Base-by-base conservation (phyloP, 108 stramenopile genomes). In the Tribonema minus region DNA sequence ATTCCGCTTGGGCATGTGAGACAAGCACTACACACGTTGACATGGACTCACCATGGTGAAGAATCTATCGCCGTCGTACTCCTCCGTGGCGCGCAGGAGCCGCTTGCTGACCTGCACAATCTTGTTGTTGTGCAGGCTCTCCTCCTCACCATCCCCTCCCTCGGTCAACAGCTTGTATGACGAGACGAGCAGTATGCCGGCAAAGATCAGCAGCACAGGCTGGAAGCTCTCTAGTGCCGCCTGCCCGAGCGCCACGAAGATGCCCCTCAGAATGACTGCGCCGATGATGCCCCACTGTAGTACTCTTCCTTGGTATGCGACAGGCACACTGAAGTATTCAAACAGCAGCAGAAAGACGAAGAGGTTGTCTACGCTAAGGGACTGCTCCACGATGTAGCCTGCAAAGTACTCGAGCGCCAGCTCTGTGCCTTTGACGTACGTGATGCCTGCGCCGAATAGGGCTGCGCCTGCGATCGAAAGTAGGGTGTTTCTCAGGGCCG, bases 211-310 rank as follows among this genome's bases (percentile, higher is more conserved):
- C 25, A 93, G 74, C 6, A 81, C 58, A 70, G 70, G 71, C 64
- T 89, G 93, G 76, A 94, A 92, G 6, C 90, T 76, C 63, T 93
- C 67, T 62, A 97, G 66, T 1, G 91, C 92, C 31, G 88, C 92
- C 27, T 91, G 90, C 28, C 96, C 96, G 1, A 92, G 67, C 29
- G 90, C 91, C 72, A 97, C 96, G 92, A 97, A 93, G 38, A 92
- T 81, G 3, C 92, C 93, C 58, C 96, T 84, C 92, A 97, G 92
- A 0, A 92, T 85, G 67, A 96, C 82, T 23, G 95, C 93, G 1
- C 85, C 85, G 9, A 81, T 67, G 64, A 85, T 85, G 25, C 85
- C 85, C 75, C 75, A 76, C 26, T 64, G 67, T 26, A 76, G 58
- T n/a, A 76, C 75, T 30, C 75, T 64, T 5, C 66, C 66, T 35